These are phyloP conservation scores for Phytophthora citrophthora DNA, from an alignment of 352 stramenopile species.

Conservation along the genomic window DNA sequence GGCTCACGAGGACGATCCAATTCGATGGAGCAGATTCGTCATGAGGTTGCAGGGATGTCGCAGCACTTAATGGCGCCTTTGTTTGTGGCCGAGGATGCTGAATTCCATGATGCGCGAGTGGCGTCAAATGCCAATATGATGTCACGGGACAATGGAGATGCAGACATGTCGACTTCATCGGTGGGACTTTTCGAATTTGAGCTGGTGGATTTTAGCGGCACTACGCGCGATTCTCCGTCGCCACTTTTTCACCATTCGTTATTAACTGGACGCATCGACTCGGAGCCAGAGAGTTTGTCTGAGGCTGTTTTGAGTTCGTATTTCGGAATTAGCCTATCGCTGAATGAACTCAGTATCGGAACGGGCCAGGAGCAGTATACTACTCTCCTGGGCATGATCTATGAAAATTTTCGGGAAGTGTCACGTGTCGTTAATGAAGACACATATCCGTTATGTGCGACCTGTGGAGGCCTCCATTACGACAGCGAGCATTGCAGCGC, in stretches of 20 bases:
- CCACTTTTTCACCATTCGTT: slow-evolving; percentile 86
- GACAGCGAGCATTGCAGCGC: slow-evolving; percentile 64
- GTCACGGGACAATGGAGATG: slow-evolving; percentile 26
- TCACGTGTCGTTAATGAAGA: slow-evolving; percentile 81
- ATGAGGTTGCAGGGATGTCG: slow-evolving; percentile 74
- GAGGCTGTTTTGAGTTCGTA: slow-evolving; percentile 71
- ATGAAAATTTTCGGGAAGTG: slow-evolving; percentile 88
- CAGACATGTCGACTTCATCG: slow-evolving; percentile 67
- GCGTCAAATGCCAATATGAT: slow-evolving; percentile 40
- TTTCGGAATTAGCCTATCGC: slow-evolving; percentile 61
- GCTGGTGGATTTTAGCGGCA: slow-evolving; percentile 79
- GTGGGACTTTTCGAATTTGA: slow-evolving; percentile 86
- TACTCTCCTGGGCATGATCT: slow-evolving; percentile 81
- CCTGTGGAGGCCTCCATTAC: slow-evolving; percentile 74
- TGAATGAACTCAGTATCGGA: slow-evolving; percentile 85
- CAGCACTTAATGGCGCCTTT: slow-evolving; percentile 78
- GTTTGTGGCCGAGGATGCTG: slow-evolving; percentile 81
- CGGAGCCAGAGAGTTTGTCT: slow-evolving; percentile 68
- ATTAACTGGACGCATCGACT: slow-evolving; percentile 79
- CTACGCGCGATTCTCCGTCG: slow-evolving; percentile 53
- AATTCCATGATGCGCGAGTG: slow-evolving; percentile 83
- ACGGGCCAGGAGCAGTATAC: slow-evolving; percentile 68
- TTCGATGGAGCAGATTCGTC: slow-evolving; percentile 65
- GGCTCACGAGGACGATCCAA: slow-evolving; percentile 33
- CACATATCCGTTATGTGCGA: slow-evolving; percentile 70